These are phyloP conservation scores for Penicillium goetzii DNA, from an alignment of 495 filamentous ascomycete species.

Conservation along the genomic window DNA sequence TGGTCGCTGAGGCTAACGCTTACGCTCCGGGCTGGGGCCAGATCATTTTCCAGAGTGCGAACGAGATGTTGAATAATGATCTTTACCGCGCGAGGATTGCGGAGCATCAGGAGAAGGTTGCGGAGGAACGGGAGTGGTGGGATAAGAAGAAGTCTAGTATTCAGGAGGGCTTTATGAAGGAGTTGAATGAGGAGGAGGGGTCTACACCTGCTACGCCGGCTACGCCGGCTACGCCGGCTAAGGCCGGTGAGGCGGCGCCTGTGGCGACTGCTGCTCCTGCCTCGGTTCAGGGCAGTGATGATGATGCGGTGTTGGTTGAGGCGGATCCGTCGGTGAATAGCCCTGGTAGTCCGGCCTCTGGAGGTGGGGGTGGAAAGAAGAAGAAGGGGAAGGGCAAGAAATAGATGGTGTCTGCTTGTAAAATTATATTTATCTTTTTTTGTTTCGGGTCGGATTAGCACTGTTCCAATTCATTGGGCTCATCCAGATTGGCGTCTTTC, in stretches of 20 bases:
- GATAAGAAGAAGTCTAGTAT: conserved; percentile 76
- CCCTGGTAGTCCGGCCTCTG: conserved; percentile 31
- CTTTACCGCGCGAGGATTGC: conserved; percentile 62
- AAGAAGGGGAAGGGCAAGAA: conserved; percentile 86
- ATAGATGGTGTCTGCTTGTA: conserved; percentile 45
- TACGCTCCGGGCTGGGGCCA: conserved; percentile 87
- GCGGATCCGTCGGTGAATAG: conserved; percentile 56
- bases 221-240: conserved; percentile 27
- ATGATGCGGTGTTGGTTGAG: conserved; percentile 86
- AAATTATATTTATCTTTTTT: conserved; percentile 21
- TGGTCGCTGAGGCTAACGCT: conserved; percentile 93
- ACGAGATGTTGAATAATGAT: conserved; percentile 75
- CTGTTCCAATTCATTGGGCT: conserved; percentile 12
- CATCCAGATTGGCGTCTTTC: conserved; percentile 13
- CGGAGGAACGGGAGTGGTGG: conserved; percentile 87
- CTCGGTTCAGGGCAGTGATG: conserved; percentile 62
- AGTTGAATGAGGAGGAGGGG: conserved; percentile 60
- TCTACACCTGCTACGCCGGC: conserved; percentile 24
- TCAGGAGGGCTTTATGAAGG: conserved; percentile 80
- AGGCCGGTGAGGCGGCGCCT: conserved; percentile 33
- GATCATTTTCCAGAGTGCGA: conserved; percentile 92
- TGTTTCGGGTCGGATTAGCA: conserved; percentile 14
- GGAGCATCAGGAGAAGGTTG: conserved; percentile 67
- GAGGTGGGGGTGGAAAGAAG: conserved; percentile 48
- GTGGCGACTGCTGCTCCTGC: conserved; percentile 24